These are phyloP conservation scores for Lasiosphaeris hirsuta DNA, from an alignment of 495 filamentous ascomycete species.

Conservation along the genomic window DNA sequence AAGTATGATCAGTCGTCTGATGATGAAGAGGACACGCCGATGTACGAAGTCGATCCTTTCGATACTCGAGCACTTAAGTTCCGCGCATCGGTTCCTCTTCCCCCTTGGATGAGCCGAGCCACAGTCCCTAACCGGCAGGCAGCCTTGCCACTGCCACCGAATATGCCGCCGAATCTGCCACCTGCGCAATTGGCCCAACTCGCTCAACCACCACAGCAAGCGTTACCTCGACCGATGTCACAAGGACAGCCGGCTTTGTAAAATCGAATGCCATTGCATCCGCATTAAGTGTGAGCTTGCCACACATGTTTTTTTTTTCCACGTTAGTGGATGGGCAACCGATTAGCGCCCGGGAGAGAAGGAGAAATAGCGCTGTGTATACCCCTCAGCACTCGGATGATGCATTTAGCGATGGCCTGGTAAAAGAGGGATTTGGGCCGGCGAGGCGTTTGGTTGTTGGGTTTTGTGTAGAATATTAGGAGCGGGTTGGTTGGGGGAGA, in stretches of 20 bases:
- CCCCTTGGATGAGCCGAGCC: constrained; percentile 26
- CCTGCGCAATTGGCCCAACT: constrained; percentile 13
- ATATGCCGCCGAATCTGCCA: constrained; percentile 8
- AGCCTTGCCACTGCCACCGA: constrained; percentile 2
- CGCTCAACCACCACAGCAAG: constrained; percentile 19
- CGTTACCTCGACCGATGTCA: background rate
- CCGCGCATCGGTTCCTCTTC: constrained; percentile 63
- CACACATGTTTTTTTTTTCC: background rate
- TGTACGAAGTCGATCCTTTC: constrained; percentile 67
- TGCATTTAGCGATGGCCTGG: constrained; percentile 33
- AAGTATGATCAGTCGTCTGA: constrained; percentile 76
- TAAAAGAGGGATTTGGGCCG: constrained; percentile 18
- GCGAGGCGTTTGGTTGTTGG: constrained; percentile 27
- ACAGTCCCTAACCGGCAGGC: background rate
- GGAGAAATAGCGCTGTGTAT: constrained; percentile 15
- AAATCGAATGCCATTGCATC: background rate
- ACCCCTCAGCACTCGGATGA: constrained; percentile 29
- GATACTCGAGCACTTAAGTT: constrained; percentile 69
- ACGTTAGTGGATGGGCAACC: background rate
- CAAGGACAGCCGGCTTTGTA: constrained; percentile 1
- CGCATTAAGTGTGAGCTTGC: background rate
- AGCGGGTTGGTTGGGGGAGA: constrained; percentile 4
- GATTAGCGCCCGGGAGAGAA: constrained; percentile 5
- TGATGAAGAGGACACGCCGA: constrained; percentile 58
- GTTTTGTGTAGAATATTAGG: constrained; percentile 30